phyloP scores from a whole-genome alignment of 176 grass and related monocot genomes.

The Ananas comosus region DNA sequence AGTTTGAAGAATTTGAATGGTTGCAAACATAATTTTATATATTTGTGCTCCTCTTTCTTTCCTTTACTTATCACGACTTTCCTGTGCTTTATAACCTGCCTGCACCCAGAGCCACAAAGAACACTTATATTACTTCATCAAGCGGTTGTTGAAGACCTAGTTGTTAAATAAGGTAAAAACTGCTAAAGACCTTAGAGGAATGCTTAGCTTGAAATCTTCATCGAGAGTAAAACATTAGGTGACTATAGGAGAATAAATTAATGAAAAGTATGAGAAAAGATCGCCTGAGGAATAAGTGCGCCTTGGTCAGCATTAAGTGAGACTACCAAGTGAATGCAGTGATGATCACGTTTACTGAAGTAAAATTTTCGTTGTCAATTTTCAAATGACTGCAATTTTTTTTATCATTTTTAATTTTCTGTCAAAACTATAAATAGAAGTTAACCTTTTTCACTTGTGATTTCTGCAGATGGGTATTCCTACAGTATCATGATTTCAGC shows the following conservation, averaged over 20 bases:
- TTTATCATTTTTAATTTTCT: constrained; percentile 12
- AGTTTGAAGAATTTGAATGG: constrained; percentile 1
- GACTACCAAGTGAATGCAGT: too few relatives aligned
- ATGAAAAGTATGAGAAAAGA: neutral
- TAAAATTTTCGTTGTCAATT: too few relatives aligned
- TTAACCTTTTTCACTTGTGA: constrained; percentile 14
- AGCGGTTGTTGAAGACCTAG: neutral
- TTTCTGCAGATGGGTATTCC: constrained; percentile 89
- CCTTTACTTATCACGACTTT: neutral
- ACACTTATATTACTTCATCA: neutral
- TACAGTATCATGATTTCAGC: constrained; percentile 92
- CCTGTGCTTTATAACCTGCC: neutral
- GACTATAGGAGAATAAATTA: neutral
- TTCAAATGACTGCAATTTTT: neutral
- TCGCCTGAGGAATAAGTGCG: neutral
- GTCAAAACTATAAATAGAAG: neutral
- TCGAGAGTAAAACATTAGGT: neutral
- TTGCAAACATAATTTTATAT: neutral
- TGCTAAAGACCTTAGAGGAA: neutral
- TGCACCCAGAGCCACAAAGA: neutral
- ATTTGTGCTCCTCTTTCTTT: neutral
- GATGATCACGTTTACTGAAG: too few relatives aligned
- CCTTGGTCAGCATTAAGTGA: too few relatives aligned
- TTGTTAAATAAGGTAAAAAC: neutral
- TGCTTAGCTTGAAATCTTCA: neutral